Base-by-base conservation (phyloP, 2,329 filamentous ascomycete genomes). In the Pseudogymnoascus sp. region DNA sequence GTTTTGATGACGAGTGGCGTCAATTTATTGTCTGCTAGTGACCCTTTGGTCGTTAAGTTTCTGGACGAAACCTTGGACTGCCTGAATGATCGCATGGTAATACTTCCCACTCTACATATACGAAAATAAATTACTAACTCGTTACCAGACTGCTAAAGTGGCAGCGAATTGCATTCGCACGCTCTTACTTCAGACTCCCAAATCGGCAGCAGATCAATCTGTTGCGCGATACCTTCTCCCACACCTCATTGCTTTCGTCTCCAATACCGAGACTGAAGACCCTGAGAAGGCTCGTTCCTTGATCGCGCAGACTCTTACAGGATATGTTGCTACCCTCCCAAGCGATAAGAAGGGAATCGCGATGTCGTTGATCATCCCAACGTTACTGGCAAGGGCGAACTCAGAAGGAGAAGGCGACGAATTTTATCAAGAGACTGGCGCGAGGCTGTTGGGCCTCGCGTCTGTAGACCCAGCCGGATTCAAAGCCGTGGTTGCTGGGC, bases 131-230 rank as follows among this genome's bases (percentile, higher is more conserved):
- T 62, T 59, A 33, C 48, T 55, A 33, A 55, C 48, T 33, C 8
- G 9, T 4, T 35, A 12, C 27, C 61, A 88, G 84, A 93, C 91
- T 1, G 89, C 90, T 61, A 96, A 90, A 71, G 92, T 97, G 62
- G 92, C 94, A 1, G 89, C 91, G 65, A 92, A 91, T 71, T 99
- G 94, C 74, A 85, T 93, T 67, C 86, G 92, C 62, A 94, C 92
- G 6, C 82, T 97, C 6, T 80, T 97, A 31, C 78, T 96, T 3
- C 79, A 88, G 68, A 76, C 83, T 61, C 78, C 83, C 60, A 78
- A 85, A 66, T 82, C 87, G 64, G 67, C 80, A 0, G 86, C 89
- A 17, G 88, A 92, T 71, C 83, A 91, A 68, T 85, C 83, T 64
- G 87, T 97, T 60, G 84, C 87, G 1, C 83, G 90, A 59, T 87